Base-by-base conservation (phyloP, 2,329 filamentous ascomycete genomes). In the Trichoderma polysporum region DNA sequence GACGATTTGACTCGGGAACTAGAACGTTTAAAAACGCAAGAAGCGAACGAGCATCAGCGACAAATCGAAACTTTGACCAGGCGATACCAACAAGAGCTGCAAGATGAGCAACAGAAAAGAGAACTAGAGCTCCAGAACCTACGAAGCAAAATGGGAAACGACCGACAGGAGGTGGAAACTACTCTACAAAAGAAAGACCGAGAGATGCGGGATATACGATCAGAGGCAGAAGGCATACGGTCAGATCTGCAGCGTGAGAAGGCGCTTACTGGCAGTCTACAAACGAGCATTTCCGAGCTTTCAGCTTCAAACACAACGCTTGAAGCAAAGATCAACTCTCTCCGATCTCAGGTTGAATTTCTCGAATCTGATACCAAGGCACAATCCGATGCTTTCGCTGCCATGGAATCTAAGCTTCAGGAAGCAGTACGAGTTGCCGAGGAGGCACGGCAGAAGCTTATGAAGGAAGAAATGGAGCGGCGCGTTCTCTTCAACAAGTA, bases 401-500 rank as follows among this genome's bases (percentile, higher is more conserved):
- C 87, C 66, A 92, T 97, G 81, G 91, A 97, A 74, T 84, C 90
- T 50, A 86, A 90, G 61, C 88, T 97, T 74, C 90, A 92, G 74
- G 90, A 95, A 54, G 93, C 94, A 0, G 79, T 93, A 27, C 85
- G 86, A 15, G 81, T 85, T 22, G 91, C 90, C 1, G 88, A 91
- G 33, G 84, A 87, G 39, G 89, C 91, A 1, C 88, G 91, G 66
- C 88, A 92, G 70, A 97, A 95, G 75, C 83, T 99, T 31, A 90
- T 95, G 69, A 92, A 90, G 73, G 95, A 98, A 76, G 95, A 99
- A 79, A 95, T 92, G 0, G 83, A 97, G 59, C 88, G 95, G 15
- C 88, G 95, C 25, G 94, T 96, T 72, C 85, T 99, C 0, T 97
- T 98, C 82, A 98, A 98, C 79, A 95, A 97, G 77, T 94, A 99